These are phyloP conservation scores for Flaveria trinervia DNA, from an alignment of 129 eudicot genomes.

Conservation along the genomic window DNA sequence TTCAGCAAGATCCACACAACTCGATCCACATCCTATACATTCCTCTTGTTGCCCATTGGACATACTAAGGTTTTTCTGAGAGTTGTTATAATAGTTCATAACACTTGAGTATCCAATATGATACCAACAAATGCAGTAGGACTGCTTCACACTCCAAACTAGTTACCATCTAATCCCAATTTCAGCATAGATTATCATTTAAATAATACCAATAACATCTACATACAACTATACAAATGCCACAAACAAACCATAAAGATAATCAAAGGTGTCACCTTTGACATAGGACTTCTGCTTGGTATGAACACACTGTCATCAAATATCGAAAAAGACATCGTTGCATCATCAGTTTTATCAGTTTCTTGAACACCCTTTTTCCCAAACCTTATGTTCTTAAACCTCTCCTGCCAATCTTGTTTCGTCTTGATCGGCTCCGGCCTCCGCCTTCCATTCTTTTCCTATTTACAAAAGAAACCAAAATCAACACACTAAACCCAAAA, in stretches of 20 bases:
- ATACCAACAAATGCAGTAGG: neutral
- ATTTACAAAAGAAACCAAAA: neutral
- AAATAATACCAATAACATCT: neutral
- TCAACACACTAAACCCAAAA: conserved; percentile 6
- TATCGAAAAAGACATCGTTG: conserved; percentile 53
- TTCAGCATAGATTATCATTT: neutral
- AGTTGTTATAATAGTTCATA: neutral
- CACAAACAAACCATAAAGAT: neutral
- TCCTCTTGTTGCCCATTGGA: neutral
- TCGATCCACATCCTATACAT: neutral
- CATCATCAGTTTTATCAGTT: conserved; percentile 52
- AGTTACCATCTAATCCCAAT: neutral
- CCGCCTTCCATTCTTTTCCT: conserved; percentile 55
- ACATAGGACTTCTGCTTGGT: conserved; percentile 36
- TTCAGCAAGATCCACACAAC: neutral
- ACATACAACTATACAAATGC: neutral
- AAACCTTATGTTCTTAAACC: conserved; percentile 67
- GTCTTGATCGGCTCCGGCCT: conserved; percentile 67
- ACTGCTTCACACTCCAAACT: conserved; percentile 1
- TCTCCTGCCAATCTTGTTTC: conserved; percentile 90
- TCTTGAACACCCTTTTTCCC: conserved; percentile 74
- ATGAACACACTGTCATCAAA: conserved; percentile 68
- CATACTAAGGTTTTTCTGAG: neutral
- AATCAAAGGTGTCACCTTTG: conserved; percentile 46
- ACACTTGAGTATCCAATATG: neutral